A percentile compares a stretch with the other conserved stretches of the same genome.
phyloP scores from a whole-genome alignment of 257 asterid genomes.

The Asclepias syriaca region DNA sequence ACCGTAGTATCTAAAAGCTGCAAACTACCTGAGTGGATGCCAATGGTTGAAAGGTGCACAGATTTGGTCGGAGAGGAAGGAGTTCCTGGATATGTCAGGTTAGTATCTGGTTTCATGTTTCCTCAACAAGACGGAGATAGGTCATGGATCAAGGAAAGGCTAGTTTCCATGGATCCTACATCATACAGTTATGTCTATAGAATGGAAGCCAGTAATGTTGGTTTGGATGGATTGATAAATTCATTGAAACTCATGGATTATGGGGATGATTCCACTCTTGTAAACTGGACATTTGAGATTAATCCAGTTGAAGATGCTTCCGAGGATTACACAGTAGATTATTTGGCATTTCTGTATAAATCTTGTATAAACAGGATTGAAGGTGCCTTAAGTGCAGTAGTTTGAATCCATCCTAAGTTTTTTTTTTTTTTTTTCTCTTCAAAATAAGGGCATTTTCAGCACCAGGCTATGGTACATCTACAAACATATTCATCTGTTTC shows the following conservation, averaged over 20 bases:
- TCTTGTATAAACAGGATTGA: conserved; percentile 50
- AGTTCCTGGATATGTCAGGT: conserved; percentile 42
- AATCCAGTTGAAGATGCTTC: conserved; percentile 46
- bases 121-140: conserved; percentile 59
- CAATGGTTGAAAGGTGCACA: conserved; percentile 58
- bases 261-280: conserved; percentile 43
- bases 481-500: background rate
- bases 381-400: conserved; percentile 26
- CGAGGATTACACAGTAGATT: conserved; percentile 48
- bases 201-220: conserved; percentile 67
- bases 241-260: conserved; percentile 41
- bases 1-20: conserved; percentile 39
- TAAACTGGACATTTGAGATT: conserved; percentile 55
- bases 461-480: background rate
- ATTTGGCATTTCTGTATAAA: conserved; percentile 53
- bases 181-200: conserved; percentile 33
- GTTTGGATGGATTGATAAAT: conserved; percentile 57
- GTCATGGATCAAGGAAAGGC: conserved; percentile 71
- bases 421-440: too few species aligned
- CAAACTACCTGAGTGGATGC: conserved; percentile 58
- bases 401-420: background rate
- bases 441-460: background rate
- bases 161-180: conserved; percentile 35
- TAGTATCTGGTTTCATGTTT: conserved; percentile 77
- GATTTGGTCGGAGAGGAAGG: conserved; percentile 49